Base-by-base conservation (phyloP, 2,329 filamentous ascomycete genomes). In the Sordariomycetes sp. region DNA sequence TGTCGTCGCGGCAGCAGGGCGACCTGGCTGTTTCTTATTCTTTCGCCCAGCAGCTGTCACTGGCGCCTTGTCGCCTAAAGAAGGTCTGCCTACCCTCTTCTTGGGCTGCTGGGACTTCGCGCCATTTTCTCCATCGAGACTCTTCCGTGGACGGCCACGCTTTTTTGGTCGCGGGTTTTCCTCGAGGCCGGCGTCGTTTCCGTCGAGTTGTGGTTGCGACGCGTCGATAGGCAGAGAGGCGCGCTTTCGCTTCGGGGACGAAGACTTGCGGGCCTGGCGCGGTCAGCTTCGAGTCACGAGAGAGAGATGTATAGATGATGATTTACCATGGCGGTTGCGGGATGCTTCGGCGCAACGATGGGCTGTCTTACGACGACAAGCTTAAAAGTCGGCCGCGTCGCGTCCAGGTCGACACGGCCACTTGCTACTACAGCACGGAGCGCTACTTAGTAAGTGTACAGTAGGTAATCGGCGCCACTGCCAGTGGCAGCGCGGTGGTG, bases 241-340 rank as follows among this genome's bases (percentile, higher is more conserved):
- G 48, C 63, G 63, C 46, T 64, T 66, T 42, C 63, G 63, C 43
- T 60, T 62, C 34, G 53, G 53, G 19, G 46, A 46, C 21, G 51
- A 42, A 34, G 50, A 44, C 24, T 45, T 41, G 28, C 36, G 34
- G n/a, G 34, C 21, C 34, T 36, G 21, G n/a, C n/a, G n/a, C n/a
- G n/a, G n/a, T n/a, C n/a, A 17, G 11, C 11, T 17, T 17, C n/a
- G n/a, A n/a, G n/a, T n/a, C n/a, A 16, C 27, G 16, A 10, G 10
- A 30, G 8, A 16, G 10, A 30, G 9, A 16, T 30, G 15, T 10
- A 10, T 30, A 10, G 9, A 25, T 25, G 20, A 17, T n/a, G 17
- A 21, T 20, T 33, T n/a, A 24, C 31, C 31, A 33, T 33, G 21
- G 27, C 10, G 8, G 8, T 32, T 19, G 15, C 16, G 6, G 10